A percentile compares a stretch with the other conserved stretches of the same genome.
phyloP scores from a whole-genome alignment of 371 early-diverging fungal species.

The Actinomortierella ambigua region DNA sequence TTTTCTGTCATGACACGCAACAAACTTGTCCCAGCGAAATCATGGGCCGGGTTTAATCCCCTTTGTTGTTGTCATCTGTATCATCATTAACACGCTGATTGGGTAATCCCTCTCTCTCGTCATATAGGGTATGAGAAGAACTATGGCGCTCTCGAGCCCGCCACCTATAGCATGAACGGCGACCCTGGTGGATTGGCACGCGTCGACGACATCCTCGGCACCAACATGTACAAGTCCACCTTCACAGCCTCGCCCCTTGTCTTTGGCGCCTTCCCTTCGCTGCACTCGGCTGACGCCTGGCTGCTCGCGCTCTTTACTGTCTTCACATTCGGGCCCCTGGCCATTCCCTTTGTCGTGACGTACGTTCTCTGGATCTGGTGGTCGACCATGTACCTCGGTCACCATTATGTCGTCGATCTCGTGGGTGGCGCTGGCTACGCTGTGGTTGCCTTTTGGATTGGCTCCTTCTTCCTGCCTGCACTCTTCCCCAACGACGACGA shows the following conservation, averaged over 20 bases:
- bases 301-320: constrained; percentile 65
- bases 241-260: constrained; percentile 78
- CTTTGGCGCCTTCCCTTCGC: constrained; percentile 79
- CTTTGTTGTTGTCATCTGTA: too few relatives aligned
- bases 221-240: constrained; percentile 65
- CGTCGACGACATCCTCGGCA: constrained; percentile 70
- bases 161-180: constrained; percentile 72
- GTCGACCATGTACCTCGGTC: constrained; percentile 77
- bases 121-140: constrained; percentile 64
- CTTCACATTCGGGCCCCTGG: constrained; percentile 52
- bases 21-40: too few relatives aligned
- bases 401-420: constrained; percentile 78
- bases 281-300: constrained; percentile 76
- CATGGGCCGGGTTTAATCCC: too few relatives aligned
- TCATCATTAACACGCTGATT: too few relatives aligned
- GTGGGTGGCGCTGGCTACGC: constrained; percentile 76
- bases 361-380: constrained; percentile 79
- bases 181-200: constrained; percentile 74
- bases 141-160: constrained; percentile 62
- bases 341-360: constrained; percentile 51
- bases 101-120: not conserved
- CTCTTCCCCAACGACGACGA: constrained; percentile 10
- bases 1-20: too few relatives aligned
- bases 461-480: constrained; percentile 31
- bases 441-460: constrained; percentile 54